These are phyloP conservation scores for Solanum piurae DNA, from an alignment of 257 asterid genomes.

Conservation along the genomic window DNA sequence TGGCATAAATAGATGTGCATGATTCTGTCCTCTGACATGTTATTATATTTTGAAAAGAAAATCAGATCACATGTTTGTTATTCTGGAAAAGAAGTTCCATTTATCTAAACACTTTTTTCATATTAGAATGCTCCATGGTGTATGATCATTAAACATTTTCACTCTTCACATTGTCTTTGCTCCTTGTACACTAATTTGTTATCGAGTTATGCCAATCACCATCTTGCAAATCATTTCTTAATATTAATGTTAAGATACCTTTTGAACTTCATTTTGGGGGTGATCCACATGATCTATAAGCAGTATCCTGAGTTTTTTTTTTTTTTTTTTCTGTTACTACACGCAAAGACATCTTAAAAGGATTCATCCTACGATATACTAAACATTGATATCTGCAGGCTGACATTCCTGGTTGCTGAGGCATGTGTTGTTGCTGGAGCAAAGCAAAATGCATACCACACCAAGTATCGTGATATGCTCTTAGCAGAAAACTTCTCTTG, in stretches of 20 bases:
- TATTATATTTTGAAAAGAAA: not conserved
- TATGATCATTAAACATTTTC: not conserved
- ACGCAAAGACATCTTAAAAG: not conserved
- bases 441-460: constrained; percentile 66
- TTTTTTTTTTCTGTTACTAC: not conserved
- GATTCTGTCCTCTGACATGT: not conserved
- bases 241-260: not conserved
- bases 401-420: constrained; percentile 65
- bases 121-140: not conserved
- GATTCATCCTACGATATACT: not conserved
- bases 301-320: not conserved
- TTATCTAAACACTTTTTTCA: not conserved
- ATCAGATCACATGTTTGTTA: not conserved
- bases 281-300: not conserved
- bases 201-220: not conserved
- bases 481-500: constrained; percentile 60
- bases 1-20: not conserved
- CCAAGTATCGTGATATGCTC: constrained; percentile 51
- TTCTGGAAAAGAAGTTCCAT: not conserved
- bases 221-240: not conserved
- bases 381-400: constrained; percentile 31
- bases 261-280: not conserved
- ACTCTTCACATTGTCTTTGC: not conserved
- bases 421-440: constrained; percentile 80
- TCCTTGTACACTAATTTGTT: not conserved